Conservation (phyloP, 1,284 basidiomycete species). For the Polyporus tsugae region DNA sequence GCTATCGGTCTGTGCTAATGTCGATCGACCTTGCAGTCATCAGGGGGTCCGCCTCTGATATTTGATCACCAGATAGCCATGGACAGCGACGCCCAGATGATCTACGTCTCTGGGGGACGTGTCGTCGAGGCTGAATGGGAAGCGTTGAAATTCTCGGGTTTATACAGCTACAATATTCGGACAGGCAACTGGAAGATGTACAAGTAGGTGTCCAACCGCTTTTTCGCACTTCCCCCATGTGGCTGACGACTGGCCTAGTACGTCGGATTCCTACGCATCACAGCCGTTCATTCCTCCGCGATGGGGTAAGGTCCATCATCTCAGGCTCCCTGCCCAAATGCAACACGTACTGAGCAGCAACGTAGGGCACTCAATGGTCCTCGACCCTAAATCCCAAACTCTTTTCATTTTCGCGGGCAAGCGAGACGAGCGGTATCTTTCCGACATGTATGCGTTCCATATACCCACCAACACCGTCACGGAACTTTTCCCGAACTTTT, state of each 20-base stretch:
- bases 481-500: constrained; percentile 70
- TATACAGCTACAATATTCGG: constrained; percentile 74
- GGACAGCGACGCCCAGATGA: constrained; percentile 72
- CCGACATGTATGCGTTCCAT: constrained; percentile 80
- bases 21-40: constrained; percentile 46
- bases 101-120: constrained; percentile 84
- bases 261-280: constrained; percentile 24
- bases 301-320: constrained; percentile 53
- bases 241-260: constrained; percentile 20
- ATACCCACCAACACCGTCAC: constrained; percentile 63
- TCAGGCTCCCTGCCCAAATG: background rate
- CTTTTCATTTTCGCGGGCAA: constrained; percentile 79
- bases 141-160: constrained; percentile 65
- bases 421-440: constrained; percentile 66
- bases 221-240: background rate
- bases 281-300: constrained; percentile 58
- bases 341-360: background rate
- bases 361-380: constrained; percentile 79
- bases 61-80: constrained; percentile 87
- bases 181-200: constrained; percentile 69
- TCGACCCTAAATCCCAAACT: constrained; percentile 63
- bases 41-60: constrained; percentile 77
- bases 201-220: constrained; percentile 55
- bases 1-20: background rate
- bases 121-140: constrained; percentile 72